phyloP scores from a whole-genome alignment of 768 basidiomycete species.

The Daedalea quercina region DNA sequence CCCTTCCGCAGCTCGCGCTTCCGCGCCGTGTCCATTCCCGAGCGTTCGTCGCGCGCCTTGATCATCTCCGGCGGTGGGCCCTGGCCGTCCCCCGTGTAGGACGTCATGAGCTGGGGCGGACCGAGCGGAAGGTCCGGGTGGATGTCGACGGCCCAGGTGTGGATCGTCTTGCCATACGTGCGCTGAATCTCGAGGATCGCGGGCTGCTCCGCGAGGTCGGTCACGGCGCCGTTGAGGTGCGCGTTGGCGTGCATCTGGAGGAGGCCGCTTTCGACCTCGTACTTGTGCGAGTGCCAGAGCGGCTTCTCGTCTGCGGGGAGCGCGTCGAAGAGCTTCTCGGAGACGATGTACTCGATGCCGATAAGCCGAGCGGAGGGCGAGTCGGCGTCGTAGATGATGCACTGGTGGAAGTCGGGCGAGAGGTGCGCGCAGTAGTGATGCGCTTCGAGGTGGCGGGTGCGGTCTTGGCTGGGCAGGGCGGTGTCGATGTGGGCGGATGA shows the following conservation, averaged over 20 bases:
- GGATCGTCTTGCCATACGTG: slow-evolving; percentile 41
- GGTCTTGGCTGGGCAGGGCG: slow-evolving; percentile 20
- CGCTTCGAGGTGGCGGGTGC: slow-evolving; percentile 31
- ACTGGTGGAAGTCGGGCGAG: slow-evolving; percentile 34
- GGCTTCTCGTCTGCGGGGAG: slow-evolving; percentile 40
- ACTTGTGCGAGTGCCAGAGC: slow-evolving; percentile 51
- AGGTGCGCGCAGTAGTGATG: slow-evolving; percentile 40
- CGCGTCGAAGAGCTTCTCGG: slow-evolving; percentile 33
- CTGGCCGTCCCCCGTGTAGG: slow-evolving; percentile 32
- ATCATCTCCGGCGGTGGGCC: slow-evolving; percentile 24
- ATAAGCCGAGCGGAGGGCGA: slow-evolving; percentile 39
- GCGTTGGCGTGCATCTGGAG: slow-evolving; percentile 26
- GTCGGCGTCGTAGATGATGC: slow-evolving; percentile 38
- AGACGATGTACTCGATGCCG: slow-evolving; percentile 47
- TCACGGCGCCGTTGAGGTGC: slow-evolving; percentile 16
- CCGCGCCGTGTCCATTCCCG: slow-evolving; percentile 26
- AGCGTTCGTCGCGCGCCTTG: slow-evolving; percentile 25
- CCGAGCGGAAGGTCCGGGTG: slow-evolving; percentile 37
- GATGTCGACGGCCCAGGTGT: slow-evolving; percentile 33
- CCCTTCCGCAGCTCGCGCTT: slow-evolving; percentile 28
- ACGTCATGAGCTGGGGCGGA: slow-evolving; percentile 42
- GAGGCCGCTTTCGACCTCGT: slow-evolving; percentile 32
- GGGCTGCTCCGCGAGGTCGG: slow-evolving; percentile 30
- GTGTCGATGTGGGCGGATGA: background rate
- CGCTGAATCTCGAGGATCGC: slow-evolving; percentile 38